Base-by-base conservation (phyloP, 306 rosid species). In the Senna siamea region DNA sequence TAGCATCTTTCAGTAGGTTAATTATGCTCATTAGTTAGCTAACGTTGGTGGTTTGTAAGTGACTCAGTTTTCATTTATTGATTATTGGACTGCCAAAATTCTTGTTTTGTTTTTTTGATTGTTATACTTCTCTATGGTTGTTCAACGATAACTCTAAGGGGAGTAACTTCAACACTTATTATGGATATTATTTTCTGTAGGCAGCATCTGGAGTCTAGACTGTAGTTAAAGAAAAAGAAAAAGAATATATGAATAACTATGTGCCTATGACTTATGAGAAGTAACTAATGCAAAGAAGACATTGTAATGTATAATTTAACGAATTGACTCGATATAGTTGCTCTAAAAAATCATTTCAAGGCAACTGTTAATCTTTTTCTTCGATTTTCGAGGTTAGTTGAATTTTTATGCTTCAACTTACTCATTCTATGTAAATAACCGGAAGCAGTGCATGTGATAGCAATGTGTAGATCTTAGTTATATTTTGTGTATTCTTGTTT, bases 1-100 rank as follows among this genome's bases (percentile, higher is more conserved):
- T 93, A 62, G 22, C 55, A 55, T 59, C 53, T 76, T 71, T 61
- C 11, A 41, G 69, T 13, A 9, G 52, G 72, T 19, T 51, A 41
- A 19, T 41, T 69, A 37, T 58, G 65, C 62, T 34, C 15, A 23
- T 67, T 28, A 18, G 56, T 73, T 69, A 58, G 50, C 44, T 66
- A n/a, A 60, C 52, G 1, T 18, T 18, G 35, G 38, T 48, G 57
- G 30, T 48, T 38, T 72, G 19, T 46, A 0, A 1, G 14, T 14
- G 51, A 9, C 48, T 44, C 14, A 20, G 73, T 55, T 34, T 15
- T 65, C 52, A 44, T 48, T 62, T 35, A 74, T 69, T 40, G 63
- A 30, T 51, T 37, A 4, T 7, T 15, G 10, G 35, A 26, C 40
- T 12, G 26, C 5, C 40, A 30, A 28, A 56, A 13, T 4, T 28